Conservation (phyloP, 2,329 filamentous ascomycete species). For the Diaporthe ilicicola region DNA sequence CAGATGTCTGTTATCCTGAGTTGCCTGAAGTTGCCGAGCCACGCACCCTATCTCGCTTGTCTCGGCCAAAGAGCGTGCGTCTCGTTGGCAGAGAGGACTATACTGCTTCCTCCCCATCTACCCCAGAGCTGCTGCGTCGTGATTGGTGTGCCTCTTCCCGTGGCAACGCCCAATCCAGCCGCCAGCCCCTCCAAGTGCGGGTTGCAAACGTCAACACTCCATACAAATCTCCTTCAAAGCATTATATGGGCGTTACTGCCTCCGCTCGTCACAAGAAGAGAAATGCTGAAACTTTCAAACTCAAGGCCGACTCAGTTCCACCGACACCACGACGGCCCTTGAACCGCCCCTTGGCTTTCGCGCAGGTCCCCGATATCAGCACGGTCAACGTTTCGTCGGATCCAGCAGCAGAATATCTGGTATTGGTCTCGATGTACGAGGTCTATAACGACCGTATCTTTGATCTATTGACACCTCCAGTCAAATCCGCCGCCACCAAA, state of each 20-base stretch:
- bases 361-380: constrained; percentile 78
- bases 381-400: constrained; percentile 74
- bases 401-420: constrained; percentile 78
- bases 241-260: constrained; percentile 55
- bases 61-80: constrained; percentile 55
- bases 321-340: constrained; percentile 69
- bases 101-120: constrained; percentile 21
- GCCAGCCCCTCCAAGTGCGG: constrained; percentile 23
- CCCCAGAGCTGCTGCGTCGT: constrained; percentile 22
- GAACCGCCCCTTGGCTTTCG: constrained; percentile 74
- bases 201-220: constrained; percentile 16
- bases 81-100: constrained; percentile 48
- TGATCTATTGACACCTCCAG: constrained; percentile 79
- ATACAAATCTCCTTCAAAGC: constrained; percentile 44
- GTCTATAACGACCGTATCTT: constrained; percentile 99
- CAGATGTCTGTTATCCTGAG: neutral
- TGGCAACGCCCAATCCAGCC: constrained; percentile 24
- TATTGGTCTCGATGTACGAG: constrained; percentile 97
- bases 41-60: constrained; percentile 5
- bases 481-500: constrained; percentile 69
- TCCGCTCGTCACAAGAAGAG: constrained; percentile 54
- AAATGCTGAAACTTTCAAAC: constrained; percentile 53
- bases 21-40: neutral
- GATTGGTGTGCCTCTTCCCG: constrained; percentile 15
- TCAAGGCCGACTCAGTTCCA: constrained; percentile 62